phyloP scores from a whole-genome alignment of 1,284 basidiomycete genomes.

The Malassezia nana region DNA sequence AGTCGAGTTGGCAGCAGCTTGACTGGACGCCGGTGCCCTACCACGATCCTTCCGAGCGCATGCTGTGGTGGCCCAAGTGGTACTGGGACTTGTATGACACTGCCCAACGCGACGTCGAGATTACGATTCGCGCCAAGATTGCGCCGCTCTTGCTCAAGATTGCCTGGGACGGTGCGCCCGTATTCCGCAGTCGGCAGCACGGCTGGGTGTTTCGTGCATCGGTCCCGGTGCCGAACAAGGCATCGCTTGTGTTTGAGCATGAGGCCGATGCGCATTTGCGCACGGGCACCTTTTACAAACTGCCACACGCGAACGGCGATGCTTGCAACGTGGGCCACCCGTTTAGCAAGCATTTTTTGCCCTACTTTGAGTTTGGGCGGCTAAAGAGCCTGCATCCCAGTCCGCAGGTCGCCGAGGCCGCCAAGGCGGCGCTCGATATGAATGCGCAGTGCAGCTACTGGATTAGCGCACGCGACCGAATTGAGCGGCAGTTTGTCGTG shows the following conservation, averaged over 20 bases:
- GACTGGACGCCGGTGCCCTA: slow-evolving; percentile 31
- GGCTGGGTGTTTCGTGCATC: slow-evolving; percentile 66
- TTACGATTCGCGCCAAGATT: slow-evolving; percentile 73
- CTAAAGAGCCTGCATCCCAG: slow-evolving; percentile 46
- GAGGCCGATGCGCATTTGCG: slow-evolving; percentile 3
- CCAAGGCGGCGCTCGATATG: slow-evolving; percentile 75
- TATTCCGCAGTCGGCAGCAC: slow-evolving; percentile 75
- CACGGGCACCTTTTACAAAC: slow-evolving; percentile 57
- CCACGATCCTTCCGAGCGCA: slow-evolving; percentile 10
- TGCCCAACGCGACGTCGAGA: slow-evolving; percentile 55
- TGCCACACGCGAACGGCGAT: slow-evolving; percentile 93
- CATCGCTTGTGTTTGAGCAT: neutral
- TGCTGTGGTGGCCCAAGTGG: slow-evolving; percentile 71
- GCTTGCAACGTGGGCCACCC: slow-evolving; percentile 86
- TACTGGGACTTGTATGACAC: slow-evolving; percentile 71
- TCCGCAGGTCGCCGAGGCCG: slow-evolving; percentile 58
- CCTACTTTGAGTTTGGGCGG: slow-evolving; percentile 70
- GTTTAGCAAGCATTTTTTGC: slow-evolving; percentile 77
- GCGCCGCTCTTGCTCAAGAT: slow-evolving; percentile 76
- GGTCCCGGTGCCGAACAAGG: neutral
- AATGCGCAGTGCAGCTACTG: slow-evolving; percentile 95
- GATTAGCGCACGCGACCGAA: slow-evolving; percentile 86
- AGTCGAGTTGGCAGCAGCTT: slow-evolving; percentile 27
- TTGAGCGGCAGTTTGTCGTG: slow-evolving; percentile 84
- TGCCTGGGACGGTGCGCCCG: slow-evolving; percentile 76